These are phyloP conservation scores for Thalassiosira hispida DNA, from an alignment of 352 stramenopile species.

Conservation along the genomic window DNA sequence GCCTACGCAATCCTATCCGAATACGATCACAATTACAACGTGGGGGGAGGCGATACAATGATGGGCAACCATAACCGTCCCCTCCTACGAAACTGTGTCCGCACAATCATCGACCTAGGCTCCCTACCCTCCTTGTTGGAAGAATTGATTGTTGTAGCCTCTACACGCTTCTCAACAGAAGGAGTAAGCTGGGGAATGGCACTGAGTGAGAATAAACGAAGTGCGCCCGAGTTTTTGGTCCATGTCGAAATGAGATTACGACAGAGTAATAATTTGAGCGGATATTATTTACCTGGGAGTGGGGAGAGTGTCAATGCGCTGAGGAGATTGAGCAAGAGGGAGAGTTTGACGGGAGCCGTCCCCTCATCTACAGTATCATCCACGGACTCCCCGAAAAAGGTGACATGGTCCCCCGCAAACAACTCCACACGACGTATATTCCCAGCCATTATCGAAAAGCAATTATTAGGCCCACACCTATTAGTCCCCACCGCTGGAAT, in stretches of 20 bases:
- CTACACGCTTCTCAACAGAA: slow-evolving; percentile 29
- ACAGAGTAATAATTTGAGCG: slow-evolving; percentile 21
- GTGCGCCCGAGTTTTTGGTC: slow-evolving; percentile 40
- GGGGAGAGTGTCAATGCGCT: slow-evolving; percentile 14
- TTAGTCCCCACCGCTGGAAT: slow-evolving; percentile 40
- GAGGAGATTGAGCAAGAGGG: slow-evolving; percentile 32
- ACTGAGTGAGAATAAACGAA: slow-evolving; percentile 22
- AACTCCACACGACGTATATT: slow-evolving; percentile 45
- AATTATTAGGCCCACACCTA: slow-evolving; percentile 66
- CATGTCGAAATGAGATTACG: slow-evolving; percentile 42
- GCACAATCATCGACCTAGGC: slow-evolving; percentile 45
- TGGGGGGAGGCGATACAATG: not conserved
- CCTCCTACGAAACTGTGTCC: slow-evolving; percentile 45
- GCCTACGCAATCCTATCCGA: slow-evolving; percentile 42
- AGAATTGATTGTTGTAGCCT: slow-evolving; percentile 45
- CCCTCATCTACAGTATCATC: slow-evolving; percentile 8
- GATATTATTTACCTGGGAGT: slow-evolving; percentile 43
- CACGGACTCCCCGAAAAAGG: not conserved
- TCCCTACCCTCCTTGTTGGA: slow-evolving; percentile 31
- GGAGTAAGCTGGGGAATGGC: slow-evolving; percentile 20
- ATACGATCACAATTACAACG: slow-evolving; percentile 21
- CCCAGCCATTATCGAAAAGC: slow-evolving; percentile 65
- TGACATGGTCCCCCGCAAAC: slow-evolving; percentile 27
- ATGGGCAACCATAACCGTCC: slow-evolving; percentile 25
- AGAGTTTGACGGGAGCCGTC: not conserved